Conservation (phyloP, 306 rosid genomes). For the Begonia fuchsioides region DNA sequence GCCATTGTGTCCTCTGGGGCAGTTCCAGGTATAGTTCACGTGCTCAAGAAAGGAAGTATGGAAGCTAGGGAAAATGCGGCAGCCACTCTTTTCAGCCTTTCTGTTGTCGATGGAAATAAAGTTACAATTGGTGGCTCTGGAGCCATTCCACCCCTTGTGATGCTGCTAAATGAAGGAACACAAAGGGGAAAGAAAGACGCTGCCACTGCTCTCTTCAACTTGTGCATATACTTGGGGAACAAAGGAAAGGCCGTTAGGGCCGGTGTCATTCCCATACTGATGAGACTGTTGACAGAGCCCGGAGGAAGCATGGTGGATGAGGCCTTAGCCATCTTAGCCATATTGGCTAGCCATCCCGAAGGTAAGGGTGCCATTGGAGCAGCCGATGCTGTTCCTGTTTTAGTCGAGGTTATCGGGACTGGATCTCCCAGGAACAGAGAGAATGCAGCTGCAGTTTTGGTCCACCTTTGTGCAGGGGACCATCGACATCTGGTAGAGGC, state of each 20-base stretch:
- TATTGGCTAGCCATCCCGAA: conserved; percentile 79
- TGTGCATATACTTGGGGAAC: conserved; percentile 94
- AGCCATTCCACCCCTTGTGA: conserved; percentile 86
- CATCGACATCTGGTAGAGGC: conserved; percentile 63
- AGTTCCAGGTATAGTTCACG: conserved; percentile 86
- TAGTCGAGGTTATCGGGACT: conserved; percentile 65
- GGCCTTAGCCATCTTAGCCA: conserved; percentile 90
- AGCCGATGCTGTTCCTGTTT: conserved; percentile 70
- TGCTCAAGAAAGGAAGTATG: conserved; percentile 92
- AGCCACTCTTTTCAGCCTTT: conserved; percentile 95
- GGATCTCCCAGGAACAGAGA: conserved; percentile 96
- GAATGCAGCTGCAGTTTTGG: conserved; percentile 88
- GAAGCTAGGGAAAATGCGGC: conserved; percentile 99
- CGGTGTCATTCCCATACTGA: conserved; percentile 78
- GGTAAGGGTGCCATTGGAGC: conserved; percentile 76
- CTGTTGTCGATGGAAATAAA: conserved; percentile 89
- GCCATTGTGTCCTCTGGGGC: conserved; percentile 70
- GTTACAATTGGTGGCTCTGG: conserved; percentile 72
- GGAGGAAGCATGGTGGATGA: conserved; percentile 94
- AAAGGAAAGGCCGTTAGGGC: conserved; percentile 95
- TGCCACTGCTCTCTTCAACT: conserved; percentile 91
- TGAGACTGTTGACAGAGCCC: conserved; percentile 71
- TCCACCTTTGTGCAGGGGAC: conserved; percentile 79
- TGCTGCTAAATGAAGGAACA: conserved; percentile 74
- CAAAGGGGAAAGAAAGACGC: conserved; percentile 99